Evolutionary conservation across 495 filamentous ascomycete genomes (phyloP).

Genomic region (Trichoderma erinaceum): DNA sequence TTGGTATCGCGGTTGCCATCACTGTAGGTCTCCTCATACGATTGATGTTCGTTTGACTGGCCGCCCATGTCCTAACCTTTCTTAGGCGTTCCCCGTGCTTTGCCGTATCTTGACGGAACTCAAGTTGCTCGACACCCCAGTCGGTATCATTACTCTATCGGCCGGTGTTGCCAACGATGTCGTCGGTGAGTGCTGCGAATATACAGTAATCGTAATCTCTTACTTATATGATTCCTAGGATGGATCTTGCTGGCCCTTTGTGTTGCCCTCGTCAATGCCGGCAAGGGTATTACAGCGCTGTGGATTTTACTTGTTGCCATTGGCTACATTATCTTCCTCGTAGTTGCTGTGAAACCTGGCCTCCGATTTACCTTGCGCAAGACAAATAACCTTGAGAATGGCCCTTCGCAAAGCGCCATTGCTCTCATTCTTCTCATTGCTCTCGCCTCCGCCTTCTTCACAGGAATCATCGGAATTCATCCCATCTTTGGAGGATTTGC

Average conservation of each 20-base stretch:
- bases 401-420: slow-evolving; percentile 82
- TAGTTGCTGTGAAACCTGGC: slow-evolving; percentile 65
- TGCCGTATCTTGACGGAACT: slow-evolving; percentile 92
- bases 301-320: slow-evolving; percentile 75
- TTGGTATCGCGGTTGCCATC: slow-evolving; percentile 91
- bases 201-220: too few species aligned
- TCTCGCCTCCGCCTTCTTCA: slow-evolving; percentile 87
- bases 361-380: slow-evolving; percentile 70
- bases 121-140: slow-evolving; percentile 75
- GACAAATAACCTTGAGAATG: slow-evolving; percentile 78
- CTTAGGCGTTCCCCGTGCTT: slow-evolving; percentile 77
- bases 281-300: slow-evolving; percentile 74
- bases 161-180: slow-evolving; percentile 97
- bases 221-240: slow-evolving; percentile 36
- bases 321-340: slow-evolving; percentile 72
- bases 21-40: slow-evolving; percentile 36
- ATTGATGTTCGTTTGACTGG: background rate
- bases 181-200: slow-evolving; percentile 30
- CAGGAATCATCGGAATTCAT: slow-evolving; percentile 77
- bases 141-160: slow-evolving; percentile 86
- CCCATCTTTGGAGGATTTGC: slow-evolving; percentile 63
- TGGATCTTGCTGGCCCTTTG: slow-evolving; percentile 94
- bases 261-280: slow-evolving; percentile 88
- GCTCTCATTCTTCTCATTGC: slow-evolving; percentile 74
- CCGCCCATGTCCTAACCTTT: slow-evolving; percentile 7